These are phyloP conservation scores for Geotrichum klebahnii DNA, from an alignment of 1,139 yeast species.

Conservation along the genomic window DNA sequence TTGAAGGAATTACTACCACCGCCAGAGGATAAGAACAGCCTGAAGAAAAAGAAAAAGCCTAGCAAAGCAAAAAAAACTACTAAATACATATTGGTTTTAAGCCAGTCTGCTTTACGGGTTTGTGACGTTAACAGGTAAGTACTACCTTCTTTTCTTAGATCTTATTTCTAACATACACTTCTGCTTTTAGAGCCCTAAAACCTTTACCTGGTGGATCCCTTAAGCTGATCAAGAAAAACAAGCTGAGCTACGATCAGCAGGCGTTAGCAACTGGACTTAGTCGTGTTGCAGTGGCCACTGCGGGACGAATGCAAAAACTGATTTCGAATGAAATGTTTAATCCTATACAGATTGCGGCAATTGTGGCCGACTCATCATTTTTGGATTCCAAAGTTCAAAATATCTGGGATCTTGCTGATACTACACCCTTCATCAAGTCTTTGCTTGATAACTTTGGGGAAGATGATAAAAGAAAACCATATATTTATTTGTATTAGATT, in stretches of 20 bases:
- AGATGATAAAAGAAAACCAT: slow-evolving; percentile 14
- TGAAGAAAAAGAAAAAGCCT: slow-evolving; percentile 13
- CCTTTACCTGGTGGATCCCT: slow-evolving; percentile 45
- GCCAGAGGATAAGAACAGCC: slow-evolving; percentile 2
- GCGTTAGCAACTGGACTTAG: slow-evolving; percentile 49
- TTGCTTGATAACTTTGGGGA: slow-evolving; percentile 10
- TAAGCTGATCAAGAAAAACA: slow-evolving; percentile 65
- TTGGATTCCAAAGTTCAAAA: slow-evolving; percentile 61
- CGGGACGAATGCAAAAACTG: slow-evolving; percentile 54
- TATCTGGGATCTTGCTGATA: slow-evolving; percentile 52
- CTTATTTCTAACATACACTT: background rate
- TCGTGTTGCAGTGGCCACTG: slow-evolving; percentile 62
- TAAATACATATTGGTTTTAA: slow-evolving; percentile 50
- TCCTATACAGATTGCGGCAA: slow-evolving; percentile 41
- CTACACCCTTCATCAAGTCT: slow-evolving; percentile 31
- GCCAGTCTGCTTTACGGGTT: slow-evolving; percentile 68
- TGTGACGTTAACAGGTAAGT: slow-evolving; percentile 58
- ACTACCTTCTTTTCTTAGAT: background rate
- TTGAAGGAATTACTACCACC: slow-evolving; percentile 13
- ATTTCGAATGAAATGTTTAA: slow-evolving; percentile 42
- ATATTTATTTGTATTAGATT: slow-evolving; percentile 28
- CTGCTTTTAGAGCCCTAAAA: slow-evolving; percentile 41
- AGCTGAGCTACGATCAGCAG: slow-evolving; percentile 54
- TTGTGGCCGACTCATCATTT: slow-evolving; percentile 61
- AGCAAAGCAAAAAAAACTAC: slow-evolving; percentile 29